Base-by-base conservation (phyloP, 2,329 filamentous ascomycete species). In the Truncatella angustata region DNA sequence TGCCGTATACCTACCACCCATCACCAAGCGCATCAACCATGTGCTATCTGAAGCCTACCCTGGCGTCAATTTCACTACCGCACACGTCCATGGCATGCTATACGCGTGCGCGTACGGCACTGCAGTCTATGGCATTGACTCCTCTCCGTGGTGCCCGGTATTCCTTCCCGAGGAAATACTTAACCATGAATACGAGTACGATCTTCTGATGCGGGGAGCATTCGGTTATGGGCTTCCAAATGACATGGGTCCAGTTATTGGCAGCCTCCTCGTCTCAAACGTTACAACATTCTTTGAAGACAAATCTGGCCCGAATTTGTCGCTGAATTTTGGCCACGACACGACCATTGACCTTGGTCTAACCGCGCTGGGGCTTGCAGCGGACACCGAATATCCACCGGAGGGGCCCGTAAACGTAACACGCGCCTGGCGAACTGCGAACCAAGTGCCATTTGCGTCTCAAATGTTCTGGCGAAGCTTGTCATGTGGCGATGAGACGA, bases 81-180 rank as follows among this genome's bases (percentile, higher is more conserved):
- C 26, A 5, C 57, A 60, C 21, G 51, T 56, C 3, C 56, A 58
- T 40, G 58, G 54, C 34, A 61, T 62, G 60, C 23, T 62, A 6
- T 61, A 56, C 20, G 59, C 58, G 9, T 62, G 60, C 45, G 58
- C 55, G 5, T 62, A 62, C 23, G 60, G 55, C 20, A 62, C 60
- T 2, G 55, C 60, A 2, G 56, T 51, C 4, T 50, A 54, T 28
- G 60, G 60, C 11, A 36, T 56, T 5, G 55, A 48, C 9, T 56
- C 54, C 2, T 60, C 60, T 0, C 58, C 58, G 1, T 62, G 60
- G 60, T 61, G 60, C 16, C 37, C 45, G n/a, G 50, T 60, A 1
- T 62, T 62, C 21, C 36, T 47, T 7, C 55, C 55, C 3, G 51
- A 52, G 12, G 60, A 62, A 32, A 56, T 62, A 40, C 16, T 56